phyloP scores from a whole-genome alignment of 2,329 filamentous ascomycete species.

The Penicillium verrucosum region DNA sequence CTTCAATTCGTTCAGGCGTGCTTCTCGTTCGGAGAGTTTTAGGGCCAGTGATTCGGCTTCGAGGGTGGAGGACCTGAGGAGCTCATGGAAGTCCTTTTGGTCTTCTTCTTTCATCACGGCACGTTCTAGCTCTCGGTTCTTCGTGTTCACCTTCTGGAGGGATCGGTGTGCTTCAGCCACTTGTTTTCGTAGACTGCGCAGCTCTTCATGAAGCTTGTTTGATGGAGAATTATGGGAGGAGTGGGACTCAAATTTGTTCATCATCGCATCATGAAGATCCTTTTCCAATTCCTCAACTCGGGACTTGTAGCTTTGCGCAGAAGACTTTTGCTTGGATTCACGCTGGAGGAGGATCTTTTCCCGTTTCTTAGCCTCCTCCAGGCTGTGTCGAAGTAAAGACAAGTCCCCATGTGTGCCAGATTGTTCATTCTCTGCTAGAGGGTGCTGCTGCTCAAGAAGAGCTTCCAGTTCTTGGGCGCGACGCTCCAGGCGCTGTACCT shows the following conservation, averaged over 20 bases:
- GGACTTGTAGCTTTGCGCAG: conserved; percentile 61
- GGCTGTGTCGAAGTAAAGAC: conserved; percentile 59
- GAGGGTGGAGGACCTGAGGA: conserved; percentile 47
- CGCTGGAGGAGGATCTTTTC: conserved; percentile 64
- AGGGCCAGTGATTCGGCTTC: conserved; percentile 66
- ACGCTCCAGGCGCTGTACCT: conserved; percentile 63
- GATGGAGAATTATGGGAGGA: conserved; percentile 54
- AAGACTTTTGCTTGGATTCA: conserved; percentile 62
- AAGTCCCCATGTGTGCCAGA: conserved; percentile 48
- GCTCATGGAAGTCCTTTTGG: conserved; percentile 44
- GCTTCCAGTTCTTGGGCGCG: conserved; percentile 49
- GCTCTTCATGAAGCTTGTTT: conserved; percentile 49
- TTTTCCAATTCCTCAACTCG: conserved; percentile 66
- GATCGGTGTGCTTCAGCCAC: conserved; percentile 59
- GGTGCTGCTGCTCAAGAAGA: conserved; percentile 56
- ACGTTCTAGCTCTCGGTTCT: conserved; percentile 51
- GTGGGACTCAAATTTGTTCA: conserved; percentile 50
- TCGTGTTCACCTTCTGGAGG: conserved; percentile 53
- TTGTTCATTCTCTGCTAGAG: conserved; percentile 37
- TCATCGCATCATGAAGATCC: conserved; percentile 60
- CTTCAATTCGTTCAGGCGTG: conserved; percentile 56
- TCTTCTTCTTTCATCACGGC: conserved; percentile 48
- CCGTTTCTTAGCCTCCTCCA: conserved; percentile 62
- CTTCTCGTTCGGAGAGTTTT: conserved; percentile 66
- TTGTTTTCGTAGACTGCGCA: conserved; percentile 59